Base-by-base conservation (phyloP, 1,139 yeast species). In the Taphrina wiesneri region DNA sequence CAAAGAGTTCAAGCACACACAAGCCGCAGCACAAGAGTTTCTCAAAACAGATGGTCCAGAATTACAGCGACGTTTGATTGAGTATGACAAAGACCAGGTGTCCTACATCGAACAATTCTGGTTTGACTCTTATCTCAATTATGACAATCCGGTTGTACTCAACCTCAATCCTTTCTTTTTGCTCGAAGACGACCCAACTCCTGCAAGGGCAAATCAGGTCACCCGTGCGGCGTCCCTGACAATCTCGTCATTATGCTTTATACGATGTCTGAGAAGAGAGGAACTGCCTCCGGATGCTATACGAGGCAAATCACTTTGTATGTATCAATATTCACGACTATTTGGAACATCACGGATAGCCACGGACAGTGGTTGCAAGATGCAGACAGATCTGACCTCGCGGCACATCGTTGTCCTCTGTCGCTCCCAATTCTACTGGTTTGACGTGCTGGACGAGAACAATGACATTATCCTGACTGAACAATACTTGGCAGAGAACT, bases 81-180 rank as follows among this genome's bases (percentile, higher is more conserved):
- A 83, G 65, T 89, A 88, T 72, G 81, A 90, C 11, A 80, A 83
- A 67, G 77, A 83, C 21, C 80, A 91, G 71, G 84, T 88, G 65
- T 86, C 95, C 9, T 90, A 87, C 76, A 90, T 90, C 70, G 97
- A 90, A 76, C 96, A 90, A 75, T 90, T 90, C 75, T 90, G 97
- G 97, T 90, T 86, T 75, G 97, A 90, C 74, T 85, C 96, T 1
- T 90, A 90, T 75, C 80, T 90, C 70, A 86, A 86, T 75, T 88
- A 88, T 75, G 97, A 90, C 76, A 87, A 90, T 28, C 96, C 79
- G 1, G 96, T 90, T 60, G 97, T 90, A 32, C 81, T 90, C 69
- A 90, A 90, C 75, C 82, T 90, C 71, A 90, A 90, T 73, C 97
- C 97, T 0, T 90, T 89, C 74, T 90, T 90, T 75, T 82, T 90